Evolutionary conservation across 2,329 filamentous ascomycete species (phyloP).

Genomic region (Penicillium verrucosum): DNA sequence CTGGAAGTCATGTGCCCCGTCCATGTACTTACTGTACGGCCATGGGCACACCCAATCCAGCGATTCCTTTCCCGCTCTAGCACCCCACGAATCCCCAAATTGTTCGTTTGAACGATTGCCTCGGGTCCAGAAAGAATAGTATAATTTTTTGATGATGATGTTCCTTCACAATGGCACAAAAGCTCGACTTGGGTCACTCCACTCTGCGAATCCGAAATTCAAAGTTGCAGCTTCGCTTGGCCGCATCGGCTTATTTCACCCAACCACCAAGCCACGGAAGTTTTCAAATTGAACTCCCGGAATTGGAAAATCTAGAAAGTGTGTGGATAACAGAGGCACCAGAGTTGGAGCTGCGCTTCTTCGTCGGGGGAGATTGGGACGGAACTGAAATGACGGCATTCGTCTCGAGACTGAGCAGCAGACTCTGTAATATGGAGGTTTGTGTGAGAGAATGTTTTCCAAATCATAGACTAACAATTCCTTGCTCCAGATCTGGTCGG

Average conservation of each 20-base stretch:
- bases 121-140: not conserved
- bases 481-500: slow-evolving; percentile 30
- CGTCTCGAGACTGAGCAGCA: slow-evolving; percentile 18
- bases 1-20: not conserved
- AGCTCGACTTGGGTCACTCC: slow-evolving; percentile 4
- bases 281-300: too few species aligned
- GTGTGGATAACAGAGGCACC: slow-evolving; percentile 32
- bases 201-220: not conserved
- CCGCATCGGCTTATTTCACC: not conserved
- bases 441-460: not conserved
- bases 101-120: not conserved
- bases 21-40: not conserved
- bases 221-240: slow-evolving; percentile 2
- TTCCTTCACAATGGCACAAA: slow-evolving; percentile 20
- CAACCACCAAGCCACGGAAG: not conserved
- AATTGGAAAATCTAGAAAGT: slow-evolving; percentile 5
- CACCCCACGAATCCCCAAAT: not conserved
- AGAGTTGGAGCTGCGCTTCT: slow-evolving; percentile 28
- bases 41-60: not conserved
- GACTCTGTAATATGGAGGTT: slow-evolving; percentile 28
- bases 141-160: not conserved
- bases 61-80: not conserved
- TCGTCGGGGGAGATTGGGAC: slow-evolving; percentile 13
- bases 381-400: slow-evolving; percentile 7
- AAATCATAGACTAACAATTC: not conserved